Conservation (phyloP, 805 yeast species). For the Metschnikowia santaceciliae region DNA sequence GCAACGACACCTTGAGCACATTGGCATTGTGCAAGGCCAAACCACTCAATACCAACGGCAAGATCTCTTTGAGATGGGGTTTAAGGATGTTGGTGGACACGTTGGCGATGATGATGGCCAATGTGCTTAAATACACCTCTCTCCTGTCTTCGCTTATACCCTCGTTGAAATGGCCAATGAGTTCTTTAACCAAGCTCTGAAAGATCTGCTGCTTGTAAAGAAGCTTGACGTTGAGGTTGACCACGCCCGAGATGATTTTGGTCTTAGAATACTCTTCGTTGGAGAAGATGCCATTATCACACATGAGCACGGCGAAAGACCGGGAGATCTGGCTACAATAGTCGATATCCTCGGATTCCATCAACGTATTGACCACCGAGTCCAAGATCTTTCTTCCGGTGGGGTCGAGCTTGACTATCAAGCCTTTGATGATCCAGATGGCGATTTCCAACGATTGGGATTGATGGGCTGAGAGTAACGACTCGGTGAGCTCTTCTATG, state of each 20-base stretch:
- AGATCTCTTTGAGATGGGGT: slow-evolving; percentile 58
- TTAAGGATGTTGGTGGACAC: slow-evolving; percentile 59
- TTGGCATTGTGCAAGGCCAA: slow-evolving; percentile 43
- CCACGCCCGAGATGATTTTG: slow-evolving; percentile 40
- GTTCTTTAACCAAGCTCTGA: slow-evolving; percentile 50
- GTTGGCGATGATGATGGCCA: slow-evolving; percentile 64
- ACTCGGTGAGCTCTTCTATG: slow-evolving; percentile 3
- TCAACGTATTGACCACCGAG: slow-evolving; percentile 23
- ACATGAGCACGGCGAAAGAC: slow-evolving; percentile 59
- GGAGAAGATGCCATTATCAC: slow-evolving; percentile 61
- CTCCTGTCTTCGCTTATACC: slow-evolving; percentile 23
- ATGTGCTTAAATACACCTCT: slow-evolving; percentile 57
- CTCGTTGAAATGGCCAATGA: slow-evolving; percentile 45
- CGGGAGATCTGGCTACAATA: slow-evolving; percentile 35
- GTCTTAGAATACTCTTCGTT: slow-evolving; percentile 32
- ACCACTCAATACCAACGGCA: slow-evolving; percentile 72
- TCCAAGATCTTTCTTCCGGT: slow-evolving; percentile 24
- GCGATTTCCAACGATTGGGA: slow-evolving; percentile 44
- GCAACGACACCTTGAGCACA: slow-evolving; percentile 58
- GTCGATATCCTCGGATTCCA: slow-evolving; percentile 26
- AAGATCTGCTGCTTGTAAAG: slow-evolving; percentile 82
- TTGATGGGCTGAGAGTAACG: slow-evolving; percentile 5
- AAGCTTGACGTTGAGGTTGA: slow-evolving; percentile 55
- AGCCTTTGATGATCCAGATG: slow-evolving; percentile 72
- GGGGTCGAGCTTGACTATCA: slow-evolving; percentile 54